Base-by-base conservation (phyloP, 768 basidiomycete genomes). In the Boletus sp. region DNA sequence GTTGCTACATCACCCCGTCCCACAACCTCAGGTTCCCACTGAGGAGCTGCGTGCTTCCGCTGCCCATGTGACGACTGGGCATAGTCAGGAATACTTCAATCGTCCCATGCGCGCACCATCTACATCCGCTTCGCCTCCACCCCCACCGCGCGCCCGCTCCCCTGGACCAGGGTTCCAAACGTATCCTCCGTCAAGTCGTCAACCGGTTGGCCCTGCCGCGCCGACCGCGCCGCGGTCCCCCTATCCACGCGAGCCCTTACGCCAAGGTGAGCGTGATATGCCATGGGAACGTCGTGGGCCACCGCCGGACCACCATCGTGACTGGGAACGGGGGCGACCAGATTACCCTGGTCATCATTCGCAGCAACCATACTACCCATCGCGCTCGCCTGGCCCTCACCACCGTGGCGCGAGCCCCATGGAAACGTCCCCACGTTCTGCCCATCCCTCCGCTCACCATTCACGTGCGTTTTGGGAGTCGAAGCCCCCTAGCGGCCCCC, bases 1-100 rank as follows among this genome's bases (percentile, higher is more conserved):
- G 44, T 74, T 89, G 8, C 74, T 90, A 1, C 90, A 91, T 50
- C 89, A 89, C 58, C 85, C 86, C 14, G 77, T 83, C 11, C 82
- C 87, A 2, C 85, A 86, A 50, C 81, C 82, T 50, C 79, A 81
- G 59, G 76, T 76, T 12, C 78, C 78, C 36, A 71, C 77, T 0
- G 84, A 84, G 49, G 86, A 81, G 15, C 71, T 79, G 29, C 78
- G 81, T 42, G 77, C 76, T 59, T 70, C 71, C 6, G 64, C 63
- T 7, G 75, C 62, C 17, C 69, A 78, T 24, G 65, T 61, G 11
- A 75, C 76, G 53, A 63, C 71, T 6, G 80, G 79, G 47, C 81
- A 85, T 35, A 42, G 20, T 47, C 80, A 79, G 37, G 87, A 89
- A 33, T 84, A 83, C 52, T 85, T 81, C 60, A 73, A 71, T 47